Percentiles rank a stretch among this genome's conserved stretches.
Evolutionary conservation across 1,284 basidiomycete genomes (phyloP).

Genomic region (Marasmius fiardii): DNA sequence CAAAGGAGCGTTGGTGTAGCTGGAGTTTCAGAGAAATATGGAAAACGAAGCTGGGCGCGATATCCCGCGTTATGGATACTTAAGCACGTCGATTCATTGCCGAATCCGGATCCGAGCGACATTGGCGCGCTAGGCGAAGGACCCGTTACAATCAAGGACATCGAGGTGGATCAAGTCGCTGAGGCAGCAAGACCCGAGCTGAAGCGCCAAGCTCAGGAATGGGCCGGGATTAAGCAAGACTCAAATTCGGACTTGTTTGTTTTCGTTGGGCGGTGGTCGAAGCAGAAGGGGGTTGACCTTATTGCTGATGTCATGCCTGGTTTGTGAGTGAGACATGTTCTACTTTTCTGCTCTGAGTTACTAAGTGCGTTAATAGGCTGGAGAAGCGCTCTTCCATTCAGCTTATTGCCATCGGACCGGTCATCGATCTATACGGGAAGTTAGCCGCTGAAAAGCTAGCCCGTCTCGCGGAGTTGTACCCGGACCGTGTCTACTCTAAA

Average conservation of each 20-base stretch:
- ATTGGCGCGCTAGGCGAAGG: slow-evolving; percentile 87
- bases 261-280: slow-evolving; percentile 95
- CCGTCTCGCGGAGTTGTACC: slow-evolving; percentile 91
- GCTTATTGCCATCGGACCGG: slow-evolving; percentile 85
- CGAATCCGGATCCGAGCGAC: slow-evolving; percentile 91
- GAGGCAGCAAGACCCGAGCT: slow-evolving; percentile 85
- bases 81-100: slow-evolving; percentile 90
- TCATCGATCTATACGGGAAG: slow-evolving; percentile 91
- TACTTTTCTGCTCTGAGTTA: slow-evolving; percentile 11
- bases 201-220: slow-evolving; percentile 90
- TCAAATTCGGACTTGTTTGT: slow-evolving; percentile 88
- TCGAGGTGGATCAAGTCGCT: slow-evolving; percentile 77
- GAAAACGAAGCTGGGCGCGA: slow-evolving; percentile 92
- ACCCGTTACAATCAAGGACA: slow-evolving; percentile 67
- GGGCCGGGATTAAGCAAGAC: slow-evolving; percentile 90
- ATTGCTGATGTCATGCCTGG: slow-evolving; percentile 93
- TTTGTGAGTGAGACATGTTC: slow-evolving; percentile 47
- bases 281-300: slow-evolving; percentile 93
- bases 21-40: slow-evolving; percentile 94
- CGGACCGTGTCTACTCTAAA: slow-evolving; percentile 89
- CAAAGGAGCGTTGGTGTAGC: slow-evolving; percentile 92
- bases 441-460: slow-evolving; percentile 92
- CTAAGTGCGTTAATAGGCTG: slow-evolving; percentile 44
- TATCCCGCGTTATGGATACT: slow-evolving; percentile 94
- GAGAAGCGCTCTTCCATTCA: slow-evolving; percentile 87